Base-by-base conservation (phyloP, 768 basidiomycete species). In the Glaciozyma martinii region DNA sequence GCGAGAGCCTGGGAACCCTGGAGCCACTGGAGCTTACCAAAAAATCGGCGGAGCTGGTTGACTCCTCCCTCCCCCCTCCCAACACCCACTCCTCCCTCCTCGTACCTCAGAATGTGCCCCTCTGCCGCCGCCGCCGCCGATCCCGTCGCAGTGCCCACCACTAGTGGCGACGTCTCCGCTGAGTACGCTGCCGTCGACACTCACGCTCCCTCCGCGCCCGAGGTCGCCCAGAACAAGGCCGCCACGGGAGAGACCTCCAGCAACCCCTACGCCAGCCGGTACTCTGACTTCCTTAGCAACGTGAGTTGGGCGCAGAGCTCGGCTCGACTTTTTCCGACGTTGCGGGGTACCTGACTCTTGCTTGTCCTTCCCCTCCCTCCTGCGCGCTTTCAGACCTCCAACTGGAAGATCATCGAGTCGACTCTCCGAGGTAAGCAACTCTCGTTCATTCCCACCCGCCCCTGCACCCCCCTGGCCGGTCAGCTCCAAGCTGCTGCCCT, bases 321-420 rank as follows among this genome's bases (percentile, higher is more conserved):
- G 49, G 23, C n/a, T 6, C 44, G 7, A 16, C 10, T 5, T 23
- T 5, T 43, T 15, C 16, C 18, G 37, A 12, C 23, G 8, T 18
- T 56, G 53, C 49, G 55, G 44, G 32, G 25, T n/a, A 50, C 37
- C 25, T 62, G 37, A 33, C 37, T 57, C 13, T 21, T 62, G 29
- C 58, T 63, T 32, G 0, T 46, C 61, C 70, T 29, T 29, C 37
- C 4, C 33, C 25, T 16, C 3, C 16, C 15, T 40, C 13, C 40
- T 54, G 19, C 46, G 50, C 27, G n/a, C 10, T 3, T 46, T 19
- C 61, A 70, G 68, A 69, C 68, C 73, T 90, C 85, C 54, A 91
- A 91, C 80, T 92, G 91, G 79, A 89, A 86, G 77, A 98, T 95
- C 78, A 97, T 97, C 75, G 92, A 97, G 79, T 91, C 89, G 73